Conservation (phyloP, 768 basidiomycete species). For the Hemileccinum impolitum region DNA sequence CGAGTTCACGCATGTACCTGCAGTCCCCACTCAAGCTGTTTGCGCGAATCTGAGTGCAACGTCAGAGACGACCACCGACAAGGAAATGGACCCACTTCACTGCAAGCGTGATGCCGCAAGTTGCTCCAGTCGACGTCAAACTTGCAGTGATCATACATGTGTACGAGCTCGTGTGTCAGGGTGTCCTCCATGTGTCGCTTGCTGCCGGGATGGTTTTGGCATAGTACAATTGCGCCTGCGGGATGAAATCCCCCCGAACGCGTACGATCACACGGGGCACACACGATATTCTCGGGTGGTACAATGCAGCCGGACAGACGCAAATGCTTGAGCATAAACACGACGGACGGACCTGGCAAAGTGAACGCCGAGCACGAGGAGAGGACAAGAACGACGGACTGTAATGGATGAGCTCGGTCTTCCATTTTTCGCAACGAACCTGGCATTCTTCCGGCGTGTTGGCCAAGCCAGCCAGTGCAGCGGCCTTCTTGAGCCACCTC, state of each 20-base stretch:
- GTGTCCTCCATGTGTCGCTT: constrained; percentile 92
- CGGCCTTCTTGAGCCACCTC: constrained; percentile 49
- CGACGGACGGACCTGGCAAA: constrained; percentile 70
- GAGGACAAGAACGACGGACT: constrained; percentile 46
- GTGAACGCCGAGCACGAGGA: constrained; percentile 12
- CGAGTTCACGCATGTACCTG: constrained; percentile 75
- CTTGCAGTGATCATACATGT: constrained; percentile 93
- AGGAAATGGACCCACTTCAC: constrained; percentile 63
- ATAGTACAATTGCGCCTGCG: constrained; percentile 77
- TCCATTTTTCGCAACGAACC: constrained; percentile 64
- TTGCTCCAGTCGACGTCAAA: constrained; percentile 94
- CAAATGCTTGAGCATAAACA: constrained; percentile 93
- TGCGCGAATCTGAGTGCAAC: constrained; percentile 76
- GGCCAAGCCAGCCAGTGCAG: constrained; percentile 50
- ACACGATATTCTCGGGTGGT: constrained; percentile 70
- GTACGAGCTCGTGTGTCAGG: constrained; percentile 88
- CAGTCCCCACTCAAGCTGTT: constrained; percentile 95
- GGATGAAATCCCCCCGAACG: constrained; percentile 84
- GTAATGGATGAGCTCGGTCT: constrained; percentile 61
- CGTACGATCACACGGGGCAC: constrained; percentile 75
- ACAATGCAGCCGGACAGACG: constrained; percentile 68
- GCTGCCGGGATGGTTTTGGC: constrained; percentile 77
- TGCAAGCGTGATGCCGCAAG: constrained; percentile 92
- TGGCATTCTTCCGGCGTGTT: constrained; percentile 42
- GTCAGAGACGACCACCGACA: neutral